These are phyloP conservation scores for Halophytophthora batemanensis DNA, from an alignment of 352 stramenopile species.

Conservation along the genomic window DNA sequence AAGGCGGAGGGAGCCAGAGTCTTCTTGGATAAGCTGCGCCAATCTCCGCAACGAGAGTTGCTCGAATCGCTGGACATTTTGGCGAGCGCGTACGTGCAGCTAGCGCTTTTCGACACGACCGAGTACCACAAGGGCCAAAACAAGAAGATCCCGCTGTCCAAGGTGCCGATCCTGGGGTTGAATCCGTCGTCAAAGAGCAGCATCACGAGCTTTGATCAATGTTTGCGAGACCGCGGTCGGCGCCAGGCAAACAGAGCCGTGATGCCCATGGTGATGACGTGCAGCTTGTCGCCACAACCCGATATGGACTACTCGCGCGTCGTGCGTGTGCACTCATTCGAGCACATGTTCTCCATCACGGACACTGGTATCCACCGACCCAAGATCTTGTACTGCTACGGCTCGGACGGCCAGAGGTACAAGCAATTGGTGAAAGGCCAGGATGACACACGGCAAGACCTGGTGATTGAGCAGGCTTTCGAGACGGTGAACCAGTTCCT, in stretches of 20 bases:
- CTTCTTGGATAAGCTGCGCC: constrained; percentile 59
- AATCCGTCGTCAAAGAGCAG: constrained; percentile 17
- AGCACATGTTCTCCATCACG: constrained; percentile 91
- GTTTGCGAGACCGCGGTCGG: constrained; percentile 52
- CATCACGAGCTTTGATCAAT: constrained; percentile 61
- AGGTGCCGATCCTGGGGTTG: constrained; percentile 46
- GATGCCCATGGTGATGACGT: constrained; percentile 81
- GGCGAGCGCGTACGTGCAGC: constrained; percentile 70
- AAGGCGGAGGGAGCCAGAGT: constrained; percentile 65
- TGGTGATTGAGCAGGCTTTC: constrained; percentile 90
- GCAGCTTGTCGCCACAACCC: constrained; percentile 48
- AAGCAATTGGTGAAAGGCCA: constrained; percentile 97
- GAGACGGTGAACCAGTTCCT: constrained; percentile 89
- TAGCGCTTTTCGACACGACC: constrained; percentile 78
- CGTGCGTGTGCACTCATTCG: constrained; percentile 88
- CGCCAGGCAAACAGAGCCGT: constrained; percentile 36
- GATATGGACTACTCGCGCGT: constrained; percentile 85
- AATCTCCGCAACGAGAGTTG: constrained; percentile 49
- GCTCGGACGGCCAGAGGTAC: constrained; percentile 89
- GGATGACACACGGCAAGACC: constrained; percentile 84
- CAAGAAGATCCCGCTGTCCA: constrained; percentile 73
- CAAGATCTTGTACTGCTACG: constrained; percentile 97
- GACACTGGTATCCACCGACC: constrained; percentile 94
- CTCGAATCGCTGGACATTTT: constrained; percentile 77
- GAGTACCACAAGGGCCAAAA: constrained; percentile 58